Evolutionary conservation across 108 stramenopile species (phyloP).

Genomic region (Fragilaria crotonensis): DNA sequence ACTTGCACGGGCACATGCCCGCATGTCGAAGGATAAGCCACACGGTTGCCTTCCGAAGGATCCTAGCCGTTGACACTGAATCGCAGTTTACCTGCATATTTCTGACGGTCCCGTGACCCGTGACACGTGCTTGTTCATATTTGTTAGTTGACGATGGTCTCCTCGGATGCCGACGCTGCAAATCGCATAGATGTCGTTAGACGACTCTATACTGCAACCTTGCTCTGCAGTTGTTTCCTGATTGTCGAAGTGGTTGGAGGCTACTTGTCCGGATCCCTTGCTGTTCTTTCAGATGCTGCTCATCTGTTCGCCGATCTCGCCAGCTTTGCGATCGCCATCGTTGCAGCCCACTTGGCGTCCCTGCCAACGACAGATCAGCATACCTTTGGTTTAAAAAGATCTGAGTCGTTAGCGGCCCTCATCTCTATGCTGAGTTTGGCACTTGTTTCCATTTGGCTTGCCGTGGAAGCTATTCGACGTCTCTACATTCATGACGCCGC

Average conservation of each 20-base stretch:
- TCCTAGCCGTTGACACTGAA: too few species aligned
- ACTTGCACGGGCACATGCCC: too few species aligned
- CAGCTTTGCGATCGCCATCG: constrained; percentile 71
- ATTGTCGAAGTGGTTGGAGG: constrained; percentile 79
- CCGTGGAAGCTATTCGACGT: constrained; percentile 68
- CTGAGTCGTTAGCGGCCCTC: constrained; percentile 89
- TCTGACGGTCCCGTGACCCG: too few species aligned
- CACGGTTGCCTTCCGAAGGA: too few species aligned
- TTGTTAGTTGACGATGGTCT: too few species aligned
- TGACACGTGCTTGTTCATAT: too few species aligned
- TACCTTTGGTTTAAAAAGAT: constrained; percentile 87
- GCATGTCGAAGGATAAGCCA: too few species aligned
- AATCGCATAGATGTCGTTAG: constrained; percentile 38
- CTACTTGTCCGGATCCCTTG: constrained; percentile 58
- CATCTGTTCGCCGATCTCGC: constrained; percentile 79
- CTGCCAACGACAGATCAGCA: constrained; percentile 69
- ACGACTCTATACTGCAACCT: constrained; percentile 54
- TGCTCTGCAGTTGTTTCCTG: constrained; percentile 57
- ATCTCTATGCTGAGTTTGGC: constrained; percentile 77
- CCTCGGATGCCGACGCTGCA: background rate
- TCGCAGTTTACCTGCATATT: too few species aligned
- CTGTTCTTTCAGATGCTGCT: constrained; percentile 83
- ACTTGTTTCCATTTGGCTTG: constrained; percentile 63
- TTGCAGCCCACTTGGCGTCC: constrained; percentile 68
- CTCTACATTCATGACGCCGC: constrained; percentile 12